These are phyloP conservation scores for Umbelopsis sp. DNA, from an alignment of 192 early-diverging fungal species.

Conservation along the genomic window DNA sequence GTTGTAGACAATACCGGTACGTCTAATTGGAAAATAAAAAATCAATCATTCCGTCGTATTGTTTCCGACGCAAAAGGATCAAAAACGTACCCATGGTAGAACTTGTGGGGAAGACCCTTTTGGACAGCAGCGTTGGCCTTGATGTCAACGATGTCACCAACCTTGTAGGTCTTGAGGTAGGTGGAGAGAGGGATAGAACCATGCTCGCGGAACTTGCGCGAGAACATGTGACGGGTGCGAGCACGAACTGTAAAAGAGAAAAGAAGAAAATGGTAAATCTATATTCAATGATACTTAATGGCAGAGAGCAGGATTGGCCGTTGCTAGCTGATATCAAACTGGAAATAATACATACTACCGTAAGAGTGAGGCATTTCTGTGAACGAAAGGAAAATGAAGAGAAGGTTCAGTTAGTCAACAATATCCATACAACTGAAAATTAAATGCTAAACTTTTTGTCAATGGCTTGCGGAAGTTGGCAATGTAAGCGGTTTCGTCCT, in stretches of 20 bases:
- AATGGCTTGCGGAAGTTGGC: neutral
- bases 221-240: conserved; percentile 97
- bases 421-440: neutral
- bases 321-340: neutral
- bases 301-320: neutral
- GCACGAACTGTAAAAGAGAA: conserved; percentile 66
- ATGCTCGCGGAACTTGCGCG: conserved; percentile 94
- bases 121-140: conserved; percentile 99
- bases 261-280: neutral
- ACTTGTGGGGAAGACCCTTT: conserved; percentile 99
- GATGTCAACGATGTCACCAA: conserved; percentile 99
- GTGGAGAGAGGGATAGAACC: conserved; percentile 93
- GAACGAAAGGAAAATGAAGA: neutral
- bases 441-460: neutral
- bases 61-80: no score
- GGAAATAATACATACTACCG: conserved; percentile 34
- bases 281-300: neutral
- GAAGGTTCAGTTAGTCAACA: neutral
- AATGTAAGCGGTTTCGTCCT: no score
- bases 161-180: conserved; percentile 98
- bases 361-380: conserved; percentile 43
- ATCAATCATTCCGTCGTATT: no score
- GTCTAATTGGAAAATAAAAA: no score
- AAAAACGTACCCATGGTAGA: conserved; percentile 88
- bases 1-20: conserved; percentile 99